Base-by-base conservation (phyloP, 805 yeast species). In the Saccharomyces jurei region DNA sequence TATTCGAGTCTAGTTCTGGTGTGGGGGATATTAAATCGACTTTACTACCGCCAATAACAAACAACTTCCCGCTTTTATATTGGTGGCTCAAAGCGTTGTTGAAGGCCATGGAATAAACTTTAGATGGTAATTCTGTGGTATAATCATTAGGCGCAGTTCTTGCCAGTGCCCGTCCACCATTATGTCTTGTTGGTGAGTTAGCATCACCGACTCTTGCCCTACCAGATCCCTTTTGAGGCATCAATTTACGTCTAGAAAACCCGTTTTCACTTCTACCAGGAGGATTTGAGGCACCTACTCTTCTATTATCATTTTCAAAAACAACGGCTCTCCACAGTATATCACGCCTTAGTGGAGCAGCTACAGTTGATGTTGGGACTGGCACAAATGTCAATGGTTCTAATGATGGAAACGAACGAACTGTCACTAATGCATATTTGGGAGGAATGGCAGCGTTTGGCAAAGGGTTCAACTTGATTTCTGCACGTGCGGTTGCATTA, bases 191-290 rank as follows among this genome's bases (percentile, higher is more conserved):
- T 50, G 99, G 99, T 26, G 96, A 89, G 65, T 91, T 92, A 56
- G 87, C 90, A 72, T 91, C 97, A 75, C 99, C 99, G 53, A 82
- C 86, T 77, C 99, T 84, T 52, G 99, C 99, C 58, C 81, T 79
- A 73, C 99, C 99, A 14, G 89, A 75, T 56, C 98, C 98, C 73
- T 94, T 94, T 73, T 94, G 99, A 30, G 89, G 88, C 41, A 82
- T 77, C 61, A 94, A 75, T 69, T 94, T 94, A 65, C 80, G 80
- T 71, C 95, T 81, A 26, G 96, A 86, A 70, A 81, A 91, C 56
- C 91, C 90, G 71, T 86, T 86, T 62, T 89, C 92, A 41, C 88
- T 81, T 71, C 97, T 85, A 55, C 94, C 89, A 41, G 89, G 86
- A 31, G 94, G 95, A 65, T 85, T 86, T 1, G 89, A 83, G 1